Evolutionary conservation across 257 asterid species (phyloP).

Genomic region (Salvia hispanica): DNA sequence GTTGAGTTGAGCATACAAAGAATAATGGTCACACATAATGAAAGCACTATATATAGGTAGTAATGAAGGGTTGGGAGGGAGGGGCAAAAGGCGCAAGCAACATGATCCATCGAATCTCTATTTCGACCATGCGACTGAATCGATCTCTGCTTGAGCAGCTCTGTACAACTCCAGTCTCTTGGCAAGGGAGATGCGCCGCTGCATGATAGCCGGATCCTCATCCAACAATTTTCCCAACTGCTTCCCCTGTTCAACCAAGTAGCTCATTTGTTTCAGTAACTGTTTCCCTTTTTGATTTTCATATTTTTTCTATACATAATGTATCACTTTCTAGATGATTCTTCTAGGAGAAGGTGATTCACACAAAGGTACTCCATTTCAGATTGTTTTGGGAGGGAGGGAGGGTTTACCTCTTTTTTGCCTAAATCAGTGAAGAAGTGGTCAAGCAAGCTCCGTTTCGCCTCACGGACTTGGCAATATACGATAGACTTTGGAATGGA

Average conservation of each 20-base stretch:
- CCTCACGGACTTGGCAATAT: conserved; percentile 98
- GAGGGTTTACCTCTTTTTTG: conserved; percentile 67
- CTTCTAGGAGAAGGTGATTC: too few relatives aligned
- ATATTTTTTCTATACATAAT: too few relatives aligned
- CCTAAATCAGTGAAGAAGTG: conserved; percentile 89
- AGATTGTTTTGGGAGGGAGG: not conserved
- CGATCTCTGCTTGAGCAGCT: conserved; percentile 93
- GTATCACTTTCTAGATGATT: too few relatives aligned
- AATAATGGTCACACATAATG: conserved; percentile 33
- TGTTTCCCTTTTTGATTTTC: not conserved
- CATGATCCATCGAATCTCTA: conserved; percentile 36
- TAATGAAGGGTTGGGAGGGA: not conserved
- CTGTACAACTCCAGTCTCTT: conserved; percentile 94
- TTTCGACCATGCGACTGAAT: conserved; percentile 92
- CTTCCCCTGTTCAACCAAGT: conserved; percentile 54
- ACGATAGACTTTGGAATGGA: conserved; percentile 96
- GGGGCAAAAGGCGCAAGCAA: too few relatives aligned
- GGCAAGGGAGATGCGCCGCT: conserved; percentile 69
- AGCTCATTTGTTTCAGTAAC: not conserved
- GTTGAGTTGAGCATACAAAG: conserved; percentile 21
- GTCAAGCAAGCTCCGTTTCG: conserved; percentile 95
- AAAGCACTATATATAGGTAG: not conserved
- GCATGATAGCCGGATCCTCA: conserved; percentile 97
- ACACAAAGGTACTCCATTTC: not conserved
- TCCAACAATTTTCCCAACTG: conserved; percentile 84